phyloP scores from a whole-genome alignment of 2,329 filamentous ascomycete genomes.

The Fusarium sublunatum region DNA sequence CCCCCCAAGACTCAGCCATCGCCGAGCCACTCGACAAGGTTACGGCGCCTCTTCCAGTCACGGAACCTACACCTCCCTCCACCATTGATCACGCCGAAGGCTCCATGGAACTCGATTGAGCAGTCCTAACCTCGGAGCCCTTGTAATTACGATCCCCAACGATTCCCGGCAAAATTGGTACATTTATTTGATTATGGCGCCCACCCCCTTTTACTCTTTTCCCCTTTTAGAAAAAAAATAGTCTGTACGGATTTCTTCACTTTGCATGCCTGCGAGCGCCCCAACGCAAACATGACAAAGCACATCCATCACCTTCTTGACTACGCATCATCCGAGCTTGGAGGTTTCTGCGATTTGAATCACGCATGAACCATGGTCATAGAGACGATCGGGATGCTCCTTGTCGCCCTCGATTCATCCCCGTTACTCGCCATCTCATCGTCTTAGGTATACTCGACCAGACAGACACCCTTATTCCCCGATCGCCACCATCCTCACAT shows the following conservation, averaged over 20 bases:
- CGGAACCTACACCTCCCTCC: conserved; percentile 55
- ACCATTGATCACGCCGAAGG: conserved; percentile 55
- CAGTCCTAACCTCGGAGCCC: background rate
- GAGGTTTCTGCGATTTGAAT: conserved; percentile 40
- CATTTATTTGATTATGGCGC: conserved; percentile 30
- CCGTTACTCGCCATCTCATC: conserved; percentile 9
- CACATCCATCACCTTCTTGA: conserved; percentile 23
- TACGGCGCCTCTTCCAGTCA: conserved; percentile 47
- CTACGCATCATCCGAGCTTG: conserved; percentile 40
- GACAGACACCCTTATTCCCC: background rate
- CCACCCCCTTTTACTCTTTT: conserved; percentile 25
- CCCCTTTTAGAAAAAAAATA: conserved; percentile 23
- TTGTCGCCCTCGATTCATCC: conserved; percentile 15
- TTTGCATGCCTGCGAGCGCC: conserved; percentile 11
- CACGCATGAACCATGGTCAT: conserved; percentile 39
- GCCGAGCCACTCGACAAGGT: conserved; percentile 49
- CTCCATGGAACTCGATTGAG: conserved; percentile 56
- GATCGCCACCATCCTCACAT: background rate
- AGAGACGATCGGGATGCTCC: conserved; percentile 43
- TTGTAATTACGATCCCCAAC: conserved; percentile 20
- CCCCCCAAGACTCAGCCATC: conserved; percentile 46
- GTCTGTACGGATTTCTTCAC: conserved; percentile 29
- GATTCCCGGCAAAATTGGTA: conserved; percentile 32
- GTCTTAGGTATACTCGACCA: conserved; percentile 9
- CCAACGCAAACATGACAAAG: background rate